Evolutionary conservation across 2,329 filamentous ascomycete genomes (phyloP).

Genomic region (Colletotrichum limetticola): DNA sequence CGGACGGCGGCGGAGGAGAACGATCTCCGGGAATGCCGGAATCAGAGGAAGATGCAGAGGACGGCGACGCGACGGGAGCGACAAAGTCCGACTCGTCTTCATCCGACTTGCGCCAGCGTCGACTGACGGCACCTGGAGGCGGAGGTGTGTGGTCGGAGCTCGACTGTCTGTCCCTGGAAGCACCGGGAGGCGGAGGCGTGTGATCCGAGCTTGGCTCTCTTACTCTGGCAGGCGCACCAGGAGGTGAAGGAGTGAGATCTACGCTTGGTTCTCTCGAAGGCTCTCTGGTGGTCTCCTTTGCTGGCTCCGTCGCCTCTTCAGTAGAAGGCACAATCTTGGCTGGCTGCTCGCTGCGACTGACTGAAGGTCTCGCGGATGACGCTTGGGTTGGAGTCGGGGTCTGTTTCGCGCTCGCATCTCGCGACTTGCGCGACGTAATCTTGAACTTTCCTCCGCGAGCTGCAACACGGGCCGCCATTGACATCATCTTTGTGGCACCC

Average conservation of each 20-base stretch:
- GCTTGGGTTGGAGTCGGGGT: slow-evolving; percentile 2
- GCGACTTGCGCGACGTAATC: slow-evolving; percentile 52
- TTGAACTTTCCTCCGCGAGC: slow-evolving; percentile 64
- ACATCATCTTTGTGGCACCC: slow-evolving; percentile 51
- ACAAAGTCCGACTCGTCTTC: slow-evolving; percentile 14
- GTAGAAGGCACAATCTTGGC: background rate
- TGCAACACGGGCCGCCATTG: slow-evolving; percentile 68
- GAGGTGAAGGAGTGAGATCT: slow-evolving; percentile 19
- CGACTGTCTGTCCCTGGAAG: background rate
- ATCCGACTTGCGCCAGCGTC: background rate
- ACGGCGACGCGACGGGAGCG: background rate
- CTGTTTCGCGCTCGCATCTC: slow-evolving; percentile 9
- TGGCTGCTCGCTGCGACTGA: background rate
- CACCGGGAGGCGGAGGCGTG: slow-evolving; percentile 3
- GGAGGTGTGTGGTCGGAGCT: slow-evolving; percentile 18
- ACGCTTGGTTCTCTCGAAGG: slow-evolving; percentile 4
- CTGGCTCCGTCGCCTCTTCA: background rate
- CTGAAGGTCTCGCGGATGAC: background rate
- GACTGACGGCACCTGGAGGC: background rate
- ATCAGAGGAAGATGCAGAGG: slow-evolving; percentile 21
- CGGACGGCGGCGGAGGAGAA: background rate
- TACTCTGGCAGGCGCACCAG: background rate
- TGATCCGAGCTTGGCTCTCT: slow-evolving; percentile 14
- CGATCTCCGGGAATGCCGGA: slow-evolving; percentile 22
- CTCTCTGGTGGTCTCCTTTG: background rate